Evolutionary conservation across 2,329 filamentous ascomycete species (phyloP), one percentile per base, ranked within the genome.

Genomic region (Pseudogymnoascus sp.): DNA sequence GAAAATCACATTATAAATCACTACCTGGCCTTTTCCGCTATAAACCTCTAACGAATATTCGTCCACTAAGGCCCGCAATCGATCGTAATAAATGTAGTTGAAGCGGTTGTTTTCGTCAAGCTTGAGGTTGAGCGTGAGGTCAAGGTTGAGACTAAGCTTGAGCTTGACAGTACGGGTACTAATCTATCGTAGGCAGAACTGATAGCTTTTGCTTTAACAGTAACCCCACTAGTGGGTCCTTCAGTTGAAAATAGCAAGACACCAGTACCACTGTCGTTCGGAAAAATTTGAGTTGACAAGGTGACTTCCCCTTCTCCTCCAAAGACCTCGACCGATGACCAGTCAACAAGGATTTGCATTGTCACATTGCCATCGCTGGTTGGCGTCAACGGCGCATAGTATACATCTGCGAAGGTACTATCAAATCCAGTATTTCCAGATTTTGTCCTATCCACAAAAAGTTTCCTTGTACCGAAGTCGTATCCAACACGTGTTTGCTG

Each of bases 401-500:
- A 46, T 21, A 46, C 12, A 46, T 8, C 14, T 46, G 42, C 42
- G 21, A 46, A 46, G 21, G 42, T 14, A 25, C 12, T 14, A 4
- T 43, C 40, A 18, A 43, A 43, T 43, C 18, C 40, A 43, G 9
- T 21, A 18, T 21, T 25, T 12, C 60, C 60, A 16, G 60, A 61
- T 12, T 37, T 18, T 38, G 37, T 61, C 16, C 60, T 36, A 28
- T 61, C 37, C n/a, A 61, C 60, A 16, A 61, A 61, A 12, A 61
- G 16, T 14, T 38, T 16, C 9, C 8, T 23, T 11, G 34, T 61
- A 9, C 16, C 38, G 23, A 61, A 61, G 60, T 61, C 60, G 23
- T 61, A 61, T 18, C 60, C 60, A 61, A 61, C 38, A 18, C 60
- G 60, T 18, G 60, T 61, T 25, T 61, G 37, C 23, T 38, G 34